These are phyloP conservation scores for Dacryopinax spathularia DNA, from an alignment of 768 basidiomycete species.

Conservation along the genomic window DNA sequence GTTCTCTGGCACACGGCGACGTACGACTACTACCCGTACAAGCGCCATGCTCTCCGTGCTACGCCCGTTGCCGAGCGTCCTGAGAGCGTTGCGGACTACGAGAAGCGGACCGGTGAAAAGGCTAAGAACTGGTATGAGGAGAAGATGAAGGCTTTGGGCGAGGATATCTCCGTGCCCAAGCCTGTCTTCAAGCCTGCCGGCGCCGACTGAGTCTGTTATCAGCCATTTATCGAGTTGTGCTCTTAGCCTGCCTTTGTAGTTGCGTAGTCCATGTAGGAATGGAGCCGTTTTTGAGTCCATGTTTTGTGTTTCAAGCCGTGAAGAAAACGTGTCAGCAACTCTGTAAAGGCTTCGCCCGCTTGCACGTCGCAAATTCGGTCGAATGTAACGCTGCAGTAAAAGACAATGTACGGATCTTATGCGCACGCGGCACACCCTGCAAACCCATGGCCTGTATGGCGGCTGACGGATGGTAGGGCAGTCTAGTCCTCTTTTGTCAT, in stretches of 20 bases:
- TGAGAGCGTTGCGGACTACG: conserved; percentile 22
- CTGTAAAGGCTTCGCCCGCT: too few species aligned
- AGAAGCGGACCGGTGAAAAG: conserved; percentile 16
- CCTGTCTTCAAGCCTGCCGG: conserved; percentile 1
- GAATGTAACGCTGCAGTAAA: too few species aligned
- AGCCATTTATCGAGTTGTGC: not conserved
- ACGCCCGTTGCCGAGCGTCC: conserved; percentile 26
- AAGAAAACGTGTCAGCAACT: not conserved
- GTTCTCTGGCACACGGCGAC: conserved; percentile 25
- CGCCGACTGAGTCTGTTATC: not conserved
- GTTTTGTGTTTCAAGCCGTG: not conserved
- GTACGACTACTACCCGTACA: conserved; percentile 28
- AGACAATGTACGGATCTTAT: too few species aligned
- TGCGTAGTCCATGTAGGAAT: not conserved
- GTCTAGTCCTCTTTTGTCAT: too few species aligned
- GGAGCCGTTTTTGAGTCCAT: not conserved
- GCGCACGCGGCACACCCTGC: too few species aligned
- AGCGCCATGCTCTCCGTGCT: conserved; percentile 23
- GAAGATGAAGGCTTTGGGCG: conserved; percentile 19
- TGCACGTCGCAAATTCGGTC: too few species aligned
- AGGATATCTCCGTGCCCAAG: conserved; percentile 8
- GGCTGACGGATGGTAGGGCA: too few species aligned
- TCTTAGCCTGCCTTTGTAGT: not conserved
- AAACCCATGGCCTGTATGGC: too few species aligned
- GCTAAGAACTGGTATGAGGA: conserved; percentile 24